A percentile compares a stretch with the other conserved stretches of the same genome.
Evolutionary conservation across 1,139 yeast genomes (phyloP).

Genomic region (Yamadazyma buinensis): DNA sequence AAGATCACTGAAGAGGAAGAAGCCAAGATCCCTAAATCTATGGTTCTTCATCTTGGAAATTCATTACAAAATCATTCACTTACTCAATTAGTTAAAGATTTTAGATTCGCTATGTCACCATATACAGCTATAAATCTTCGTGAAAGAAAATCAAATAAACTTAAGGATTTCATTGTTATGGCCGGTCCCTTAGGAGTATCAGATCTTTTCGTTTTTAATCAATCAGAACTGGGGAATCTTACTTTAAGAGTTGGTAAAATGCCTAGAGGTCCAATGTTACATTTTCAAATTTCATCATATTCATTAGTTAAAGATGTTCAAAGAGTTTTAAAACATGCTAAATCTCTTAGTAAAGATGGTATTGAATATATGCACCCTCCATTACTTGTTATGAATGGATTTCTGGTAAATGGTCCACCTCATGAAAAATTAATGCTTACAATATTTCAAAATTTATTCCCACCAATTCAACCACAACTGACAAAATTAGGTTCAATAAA

Average conservation of each 20-base stretch:
- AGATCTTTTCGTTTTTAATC: constrained; percentile 83
- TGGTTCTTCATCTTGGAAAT: constrained; percentile 86
- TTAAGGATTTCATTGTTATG: constrained; percentile 92
- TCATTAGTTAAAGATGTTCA: constrained; percentile 83
- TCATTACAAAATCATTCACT: constrained; percentile 78
- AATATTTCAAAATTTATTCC: constrained; percentile 93
- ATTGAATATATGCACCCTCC: constrained; percentile 77
- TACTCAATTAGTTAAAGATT: constrained; percentile 80
- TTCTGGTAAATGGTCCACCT: constrained; percentile 52
- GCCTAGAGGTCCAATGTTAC: constrained; percentile 93
- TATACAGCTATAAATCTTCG: constrained; percentile 87
- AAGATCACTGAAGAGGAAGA: constrained; percentile 62
- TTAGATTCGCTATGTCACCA: constrained; percentile 91
- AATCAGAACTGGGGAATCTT: constrained; percentile 73
- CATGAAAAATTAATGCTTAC: constrained; percentile 84
- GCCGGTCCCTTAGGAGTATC: constrained; percentile 95
- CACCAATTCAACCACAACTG: constrained; percentile 81
- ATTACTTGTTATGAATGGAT: constrained; percentile 85
- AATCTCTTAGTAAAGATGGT: constrained; percentile 59
- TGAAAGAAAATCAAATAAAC: constrained; percentile 81
- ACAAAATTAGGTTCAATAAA: constrained; percentile 73
- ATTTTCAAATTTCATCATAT: constrained; percentile 73
- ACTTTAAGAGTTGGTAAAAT: constrained; percentile 80
- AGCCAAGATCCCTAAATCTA: constrained; percentile 78
- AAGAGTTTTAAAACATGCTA: constrained; percentile 64